A percentile compares a stretch with the other conserved stretches of the same genome.
phyloP scores from a whole-genome alignment of 352 stramenopile genomes.

The Pythium sukuiense region DNA sequence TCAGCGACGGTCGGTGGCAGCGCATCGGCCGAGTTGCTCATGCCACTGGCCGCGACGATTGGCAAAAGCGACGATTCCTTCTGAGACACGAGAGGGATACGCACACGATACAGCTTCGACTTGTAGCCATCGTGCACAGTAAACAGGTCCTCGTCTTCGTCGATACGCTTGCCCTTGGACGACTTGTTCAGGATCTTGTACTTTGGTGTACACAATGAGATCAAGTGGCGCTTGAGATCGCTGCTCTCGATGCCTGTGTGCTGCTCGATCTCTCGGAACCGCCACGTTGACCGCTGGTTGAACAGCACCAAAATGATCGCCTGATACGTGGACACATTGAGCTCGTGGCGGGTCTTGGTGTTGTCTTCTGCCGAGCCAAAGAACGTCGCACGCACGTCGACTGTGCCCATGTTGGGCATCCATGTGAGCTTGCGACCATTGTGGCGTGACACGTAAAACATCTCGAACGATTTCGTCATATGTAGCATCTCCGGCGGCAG shows the following conservation, averaged over 20 bases:
- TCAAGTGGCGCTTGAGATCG: conserved; percentile 93
- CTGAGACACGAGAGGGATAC: conserved; percentile 83
- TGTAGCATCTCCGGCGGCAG: conserved; percentile 81
- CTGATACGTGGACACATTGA: conserved; percentile 98
- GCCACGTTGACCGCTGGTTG: conserved; percentile 85
- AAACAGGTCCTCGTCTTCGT: conserved; percentile 93
- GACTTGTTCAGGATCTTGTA: conserved; percentile 97
- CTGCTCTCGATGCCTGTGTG: conserved; percentile 87
- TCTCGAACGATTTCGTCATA: conserved; percentile 88
- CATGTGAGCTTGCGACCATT: conserved; percentile 95
- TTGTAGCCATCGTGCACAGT: conserved; percentile 95
- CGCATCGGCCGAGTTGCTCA: conserved; percentile 56
- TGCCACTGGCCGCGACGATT: conserved; percentile 28
- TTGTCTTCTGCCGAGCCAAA: conserved; percentile 48
- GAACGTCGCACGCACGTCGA: conserved; percentile 93
- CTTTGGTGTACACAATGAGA: conserved; percentile 97
- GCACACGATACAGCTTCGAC: conserved; percentile 89
- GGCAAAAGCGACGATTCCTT: conserved; percentile 74
- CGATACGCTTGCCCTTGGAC: conserved; percentile 97
- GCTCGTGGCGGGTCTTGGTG: conserved; percentile 61
- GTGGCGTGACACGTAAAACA: conserved; percentile 95
- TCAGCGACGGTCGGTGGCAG: conserved; percentile 93
- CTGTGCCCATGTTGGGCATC: conserved; percentile 92
- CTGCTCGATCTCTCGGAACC: conserved; percentile 89
- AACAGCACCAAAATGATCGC: conserved; percentile 98